phyloP scores from a whole-genome alignment of 352 stramenopile species.

The Phytophthora pseudosyringae region DNA sequence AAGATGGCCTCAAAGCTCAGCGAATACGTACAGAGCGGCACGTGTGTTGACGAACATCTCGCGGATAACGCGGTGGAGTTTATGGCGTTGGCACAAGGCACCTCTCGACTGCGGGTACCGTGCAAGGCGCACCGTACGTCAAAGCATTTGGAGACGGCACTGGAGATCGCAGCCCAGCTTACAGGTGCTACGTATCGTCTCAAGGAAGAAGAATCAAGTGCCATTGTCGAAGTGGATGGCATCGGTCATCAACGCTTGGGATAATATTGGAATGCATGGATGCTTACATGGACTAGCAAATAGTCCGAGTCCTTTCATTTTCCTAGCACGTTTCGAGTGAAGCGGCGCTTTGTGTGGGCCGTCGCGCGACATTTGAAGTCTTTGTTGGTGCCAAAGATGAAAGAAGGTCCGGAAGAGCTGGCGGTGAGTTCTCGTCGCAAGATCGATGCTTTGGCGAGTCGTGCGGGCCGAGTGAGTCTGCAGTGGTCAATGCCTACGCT shows the following conservation, averaged over 20 bases:
- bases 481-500: conserved; percentile 64
- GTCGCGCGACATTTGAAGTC: conserved; percentile 13
- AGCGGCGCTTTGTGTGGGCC: conserved; percentile 16
- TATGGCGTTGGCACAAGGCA: conserved; percentile 65
- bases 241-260: conserved; percentile 34
- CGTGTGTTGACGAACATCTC: conserved; percentile 77
- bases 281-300: too few species aligned
- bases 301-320: neutral
- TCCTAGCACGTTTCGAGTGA: conserved; percentile 9
- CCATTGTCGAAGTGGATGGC: conserved; percentile 57
- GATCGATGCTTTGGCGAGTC: conserved; percentile 24
- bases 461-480: conserved; percentile 57
- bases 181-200: conserved; percentile 48
- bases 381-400: conserved; percentile 16
- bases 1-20: conserved; percentile 43
- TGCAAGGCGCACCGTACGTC: conserved; percentile 49
- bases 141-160: conserved; percentile 63
- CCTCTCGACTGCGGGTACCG: conserved; percentile 60
- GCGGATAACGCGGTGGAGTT: conserved; percentile 76
- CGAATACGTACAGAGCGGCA: conserved; percentile 44
- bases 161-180: conserved; percentile 46
- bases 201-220: conserved; percentile 46
- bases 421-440: conserved; percentile 31
- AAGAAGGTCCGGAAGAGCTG: conserved; percentile 25
- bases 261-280: neutral